Base-by-base conservation (phyloP, 2,329 filamentous ascomycete genomes). In the Fusarium pseudocircinatum region DNA sequence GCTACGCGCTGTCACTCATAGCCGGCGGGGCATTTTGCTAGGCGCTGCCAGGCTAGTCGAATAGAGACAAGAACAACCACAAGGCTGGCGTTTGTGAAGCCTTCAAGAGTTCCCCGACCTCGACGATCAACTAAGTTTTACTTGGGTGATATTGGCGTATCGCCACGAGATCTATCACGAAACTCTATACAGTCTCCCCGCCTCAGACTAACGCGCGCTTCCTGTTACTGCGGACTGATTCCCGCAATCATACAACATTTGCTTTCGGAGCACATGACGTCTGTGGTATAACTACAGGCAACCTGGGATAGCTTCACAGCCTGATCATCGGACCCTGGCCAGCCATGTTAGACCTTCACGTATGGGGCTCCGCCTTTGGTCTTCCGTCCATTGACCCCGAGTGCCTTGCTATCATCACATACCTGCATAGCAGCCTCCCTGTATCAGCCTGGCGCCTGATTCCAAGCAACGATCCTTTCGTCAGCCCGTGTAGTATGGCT, bases 301-400 rank as follows among this genome's bases (percentile, higher is more conserved):
- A 28, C 40, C 30, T 47, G 60, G 49, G 34, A 76, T 61, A 70
- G 43, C 69, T 63, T 66, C 60, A 63, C 56, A 58, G n/a, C 60
- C 53, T 43, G 22, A 63, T 66, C 39, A 36, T 43, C 52, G 22
- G 32, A 47, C 66, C 40, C 68, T 63, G 40, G 46, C 44, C 63
- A 50, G 63, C 52, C 56, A 84, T 83, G 82, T 72, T 84, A 56
- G 90, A 96, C 83, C 89, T 99, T 68, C 93, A 97, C 83, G 89
- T 97, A 79, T 97, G 95, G 92, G 95, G 95, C 56, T 92, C 94
- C 61, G 95, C 94, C 44, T 97, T 97, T 81, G 91, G 91, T 44
- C 89, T 98, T 49, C 92, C 96, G 20, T 98, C 96, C 47, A 93
- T 98, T 78, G 95, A 98, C 79, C 87, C 96, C 50, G 94, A 97